These are phyloP conservation scores for Coniochaeta hoffmannii DNA, from an alignment of 2,329 filamentous ascomycete species.

Conservation along the genomic window DNA sequence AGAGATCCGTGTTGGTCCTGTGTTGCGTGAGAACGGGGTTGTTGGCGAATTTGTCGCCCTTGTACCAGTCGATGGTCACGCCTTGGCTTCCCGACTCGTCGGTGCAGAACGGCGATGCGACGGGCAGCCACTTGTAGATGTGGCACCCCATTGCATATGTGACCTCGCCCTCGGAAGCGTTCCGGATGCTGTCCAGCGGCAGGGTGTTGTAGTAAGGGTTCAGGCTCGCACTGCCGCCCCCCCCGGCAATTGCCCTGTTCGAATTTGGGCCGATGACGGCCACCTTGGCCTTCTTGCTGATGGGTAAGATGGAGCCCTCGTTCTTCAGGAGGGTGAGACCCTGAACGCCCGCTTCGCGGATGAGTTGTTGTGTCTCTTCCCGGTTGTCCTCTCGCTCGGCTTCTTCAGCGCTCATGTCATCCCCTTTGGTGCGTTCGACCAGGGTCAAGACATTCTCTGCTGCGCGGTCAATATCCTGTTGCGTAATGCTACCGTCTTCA, in stretches of 20 bases:
- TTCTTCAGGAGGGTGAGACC: conserved; percentile 61
- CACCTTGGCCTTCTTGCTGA: conserved; percentile 47
- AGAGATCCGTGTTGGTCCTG: conserved; percentile 58
- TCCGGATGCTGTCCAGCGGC: conserved; percentile 55
- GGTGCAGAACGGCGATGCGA: conserved; percentile 53
- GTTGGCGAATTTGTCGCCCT: conserved; percentile 55
- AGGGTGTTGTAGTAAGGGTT: conserved; percentile 63
- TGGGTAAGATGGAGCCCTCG: conserved; percentile 48
- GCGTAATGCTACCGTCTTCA: conserved; percentile 37
- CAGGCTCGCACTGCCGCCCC: conserved; percentile 59
- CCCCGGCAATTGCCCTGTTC: conserved; percentile 59
- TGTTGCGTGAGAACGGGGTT: conserved; percentile 48
- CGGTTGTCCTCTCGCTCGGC: conserved; percentile 49
- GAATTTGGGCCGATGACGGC: conserved; percentile 63
- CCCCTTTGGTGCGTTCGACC: conserved; percentile 54
- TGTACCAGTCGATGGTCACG: conserved; percentile 57
- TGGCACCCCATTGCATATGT: conserved; percentile 55
- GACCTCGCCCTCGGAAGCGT: conserved; percentile 45
- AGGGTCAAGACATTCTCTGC: conserved; percentile 53
- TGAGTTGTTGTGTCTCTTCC: conserved; percentile 50
- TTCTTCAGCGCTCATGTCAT: conserved; percentile 48
- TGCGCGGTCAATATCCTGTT: conserved; percentile 46
- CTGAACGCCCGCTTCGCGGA: conserved; percentile 53
- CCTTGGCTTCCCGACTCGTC: conserved; percentile 49
- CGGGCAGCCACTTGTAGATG: conserved; percentile 58